Evolutionary conservation across 1,139 yeast species (phyloP), one percentile per base, ranked within the genome.

Genomic region (Groenewaldozyma sp.): DNA sequence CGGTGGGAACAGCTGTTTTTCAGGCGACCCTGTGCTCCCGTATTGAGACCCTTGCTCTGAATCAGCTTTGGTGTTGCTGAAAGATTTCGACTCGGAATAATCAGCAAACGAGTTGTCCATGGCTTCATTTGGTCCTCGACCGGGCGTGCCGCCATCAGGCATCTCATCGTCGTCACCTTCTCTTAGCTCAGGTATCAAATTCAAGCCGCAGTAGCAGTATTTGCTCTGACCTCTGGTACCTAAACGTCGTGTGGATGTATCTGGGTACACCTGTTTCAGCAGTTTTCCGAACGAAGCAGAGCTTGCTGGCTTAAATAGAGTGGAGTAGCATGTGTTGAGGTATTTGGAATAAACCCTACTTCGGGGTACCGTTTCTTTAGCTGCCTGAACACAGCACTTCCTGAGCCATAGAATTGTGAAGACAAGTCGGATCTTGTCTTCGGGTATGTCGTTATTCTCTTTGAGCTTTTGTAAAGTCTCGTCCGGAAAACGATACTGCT

Each of bases 161-260:
- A 27, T 27, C 31, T 75, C 82, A 16, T 73, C 63, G n/a, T n/a
- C n/a, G n/a, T n/a, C n/a, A n/a, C n/a, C n/a, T n/a, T n/a, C n/a
- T n/a, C n/a, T n/a, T n/a, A n/a, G n/a, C n/a, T n/a, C n/a, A n/a
- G n/a, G n/a, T n/a, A n/a, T n/a, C 39, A 87, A 60, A 50, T 72
- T 73, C 39, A 87, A 68, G 1, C 96, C 96, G 62, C 95, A 84
- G 58, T 87, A 88, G 57, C 87, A 95, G 58, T 88, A 87, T 54
- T 84, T 83, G 17, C 91, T 79, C 55, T 82, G 88, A 6, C 95
- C 95, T 40, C 95, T 69, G 62, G 81, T 79, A 10, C 96, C 97
- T 44, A 87, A 66, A 45, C 97, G 70, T 50, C 96, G 71, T 0
- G 95, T 83, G 24, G 83, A 79, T 47, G 86, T 67, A 42, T 69